Percentiles rank a stretch among this genome's conserved stretches.
phyloP scores from a whole-genome alignment of 2,329 filamentous ascomycete genomes.

The Ascochyta koolunga region DNA sequence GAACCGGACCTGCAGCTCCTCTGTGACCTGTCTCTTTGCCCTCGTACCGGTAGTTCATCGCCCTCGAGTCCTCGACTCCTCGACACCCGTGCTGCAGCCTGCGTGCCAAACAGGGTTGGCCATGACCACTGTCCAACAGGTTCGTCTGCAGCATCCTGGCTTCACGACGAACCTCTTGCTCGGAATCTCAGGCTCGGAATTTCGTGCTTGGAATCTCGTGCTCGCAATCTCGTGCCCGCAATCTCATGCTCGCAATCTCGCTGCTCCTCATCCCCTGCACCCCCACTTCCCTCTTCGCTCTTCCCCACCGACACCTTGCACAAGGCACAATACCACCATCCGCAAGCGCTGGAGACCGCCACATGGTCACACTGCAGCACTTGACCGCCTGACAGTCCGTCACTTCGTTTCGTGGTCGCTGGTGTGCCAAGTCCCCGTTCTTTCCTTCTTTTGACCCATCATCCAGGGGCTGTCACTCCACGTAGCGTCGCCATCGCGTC shows the following conservation, averaged over 20 bases:
- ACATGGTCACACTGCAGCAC: slow-evolving; percentile 35
- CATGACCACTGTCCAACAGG: slow-evolving; percentile 29
- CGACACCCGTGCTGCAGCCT: slow-evolving; percentile 6
- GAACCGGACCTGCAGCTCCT: slow-evolving; percentile 20
- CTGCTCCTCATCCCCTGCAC: slow-evolving; percentile 23
- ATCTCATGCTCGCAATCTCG: slow-evolving; percentile 30
- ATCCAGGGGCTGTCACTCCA: slow-evolving; percentile 40
- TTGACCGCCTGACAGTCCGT: slow-evolving; percentile 43
- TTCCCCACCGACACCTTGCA: slow-evolving; percentile 20
- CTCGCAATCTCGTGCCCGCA: slow-evolving; percentile 29
- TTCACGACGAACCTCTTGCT: slow-evolving; percentile 31
- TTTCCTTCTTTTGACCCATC: slow-evolving; percentile 27
- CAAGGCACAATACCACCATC: slow-evolving; percentile 35
- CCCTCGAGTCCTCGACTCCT: no score
- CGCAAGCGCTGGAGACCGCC: slow-evolving; percentile 22
- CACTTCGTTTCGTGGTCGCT: slow-evolving; percentile 25
- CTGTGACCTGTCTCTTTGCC: no score
- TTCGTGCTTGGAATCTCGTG: slow-evolving; percentile 35
- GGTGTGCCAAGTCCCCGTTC: slow-evolving; percentile 26
- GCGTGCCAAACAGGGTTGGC: slow-evolving; percentile 20
- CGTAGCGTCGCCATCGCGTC: slow-evolving; percentile 35
- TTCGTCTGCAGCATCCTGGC: slow-evolving; percentile 29
- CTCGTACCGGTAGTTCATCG: no score
- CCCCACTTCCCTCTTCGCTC: slow-evolving; percentile 17
- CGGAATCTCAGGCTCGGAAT: slow-evolving; percentile 27